Conservation (phyloP, 2,329 filamentous ascomycete species). For the Apiospora marii region DNA sequence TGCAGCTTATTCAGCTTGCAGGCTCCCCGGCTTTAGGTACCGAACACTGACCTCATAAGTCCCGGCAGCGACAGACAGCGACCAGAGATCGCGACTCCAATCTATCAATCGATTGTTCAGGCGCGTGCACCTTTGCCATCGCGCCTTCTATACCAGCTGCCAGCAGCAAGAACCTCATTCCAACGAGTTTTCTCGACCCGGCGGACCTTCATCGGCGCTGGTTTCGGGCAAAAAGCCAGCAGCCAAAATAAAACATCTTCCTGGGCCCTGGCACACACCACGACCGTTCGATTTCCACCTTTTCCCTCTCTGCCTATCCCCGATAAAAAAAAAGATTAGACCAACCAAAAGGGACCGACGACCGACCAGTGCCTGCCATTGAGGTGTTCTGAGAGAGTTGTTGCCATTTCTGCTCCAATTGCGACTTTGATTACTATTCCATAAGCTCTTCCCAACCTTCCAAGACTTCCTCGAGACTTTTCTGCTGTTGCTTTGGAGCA, state of each 20-base stretch:
- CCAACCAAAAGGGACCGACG: neutral
- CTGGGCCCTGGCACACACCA: neutral
- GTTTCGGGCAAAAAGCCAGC: slow-evolving; percentile 16
- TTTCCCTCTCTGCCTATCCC: slow-evolving; percentile 2
- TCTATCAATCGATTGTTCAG: neutral
- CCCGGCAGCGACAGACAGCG: neutral
- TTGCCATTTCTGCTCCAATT: neutral
- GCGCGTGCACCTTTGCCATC: neutral
- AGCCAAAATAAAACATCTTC: slow-evolving; percentile 5
- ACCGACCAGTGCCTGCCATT: neutral
- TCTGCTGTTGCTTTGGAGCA: neutral
- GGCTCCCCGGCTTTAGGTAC: slow-evolving; percentile 3
- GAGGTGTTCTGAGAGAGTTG: neutral
- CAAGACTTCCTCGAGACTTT: neutral
- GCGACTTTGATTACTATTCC: neutral
- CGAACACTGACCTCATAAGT: slow-evolving; percentile 20
- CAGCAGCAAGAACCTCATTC: neutral
- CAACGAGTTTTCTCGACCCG: neutral
- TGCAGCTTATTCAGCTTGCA: slow-evolving; percentile 21
- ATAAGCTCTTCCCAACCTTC: neutral
- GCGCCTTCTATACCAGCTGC: neutral
- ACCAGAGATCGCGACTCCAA: neutral
- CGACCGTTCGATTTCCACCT: slow-evolving; percentile 20
- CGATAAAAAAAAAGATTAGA: neutral
- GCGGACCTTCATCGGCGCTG: slow-evolving; percentile 10